phyloP scores from a whole-genome alignment of 2,329 filamentous ascomycete species.

The Neurospora sp. region DNA sequence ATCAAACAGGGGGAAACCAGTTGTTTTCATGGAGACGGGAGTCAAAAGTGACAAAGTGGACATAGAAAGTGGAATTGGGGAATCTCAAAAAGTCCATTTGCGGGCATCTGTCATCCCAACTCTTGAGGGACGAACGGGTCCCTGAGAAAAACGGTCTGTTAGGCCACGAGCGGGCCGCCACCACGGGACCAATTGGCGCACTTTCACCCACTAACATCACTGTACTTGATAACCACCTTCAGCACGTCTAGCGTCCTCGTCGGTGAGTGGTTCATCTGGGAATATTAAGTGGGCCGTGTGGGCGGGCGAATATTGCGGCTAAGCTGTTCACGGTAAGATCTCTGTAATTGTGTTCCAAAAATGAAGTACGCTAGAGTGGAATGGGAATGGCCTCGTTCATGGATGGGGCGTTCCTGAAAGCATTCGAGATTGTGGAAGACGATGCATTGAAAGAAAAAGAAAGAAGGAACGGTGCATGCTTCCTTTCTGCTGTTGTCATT shows the following conservation, averaged over 20 bases:
- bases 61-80: not conserved
- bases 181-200: not conserved
- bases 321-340: not conserved
- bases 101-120: not conserved
- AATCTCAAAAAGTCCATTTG: not conserved
- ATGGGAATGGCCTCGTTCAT: constrained; percentile 3
- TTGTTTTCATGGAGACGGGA: not conserved
- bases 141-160: not conserved
- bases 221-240: not conserved
- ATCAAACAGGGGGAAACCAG: not conserved
- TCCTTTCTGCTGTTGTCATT: not conserved
- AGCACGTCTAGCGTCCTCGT: not conserved
- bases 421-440: not conserved
- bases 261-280: not conserved
- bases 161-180: not conserved
- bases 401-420: constrained; percentile 7
- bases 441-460: not conserved
- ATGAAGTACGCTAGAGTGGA: constrained; percentile 8
- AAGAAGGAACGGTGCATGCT: not conserved
- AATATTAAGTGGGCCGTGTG: not conserved
- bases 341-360: constrained; percentile 12
- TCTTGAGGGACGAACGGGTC: not conserved
- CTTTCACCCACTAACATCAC: not conserved
- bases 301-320: not conserved
- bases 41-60: not conserved